Evolutionary conservation across 129 eudicot species (phyloP), one percentile per base, ranked within the genome.

Genomic region (Chrysanthemum seticuspe): DNA sequence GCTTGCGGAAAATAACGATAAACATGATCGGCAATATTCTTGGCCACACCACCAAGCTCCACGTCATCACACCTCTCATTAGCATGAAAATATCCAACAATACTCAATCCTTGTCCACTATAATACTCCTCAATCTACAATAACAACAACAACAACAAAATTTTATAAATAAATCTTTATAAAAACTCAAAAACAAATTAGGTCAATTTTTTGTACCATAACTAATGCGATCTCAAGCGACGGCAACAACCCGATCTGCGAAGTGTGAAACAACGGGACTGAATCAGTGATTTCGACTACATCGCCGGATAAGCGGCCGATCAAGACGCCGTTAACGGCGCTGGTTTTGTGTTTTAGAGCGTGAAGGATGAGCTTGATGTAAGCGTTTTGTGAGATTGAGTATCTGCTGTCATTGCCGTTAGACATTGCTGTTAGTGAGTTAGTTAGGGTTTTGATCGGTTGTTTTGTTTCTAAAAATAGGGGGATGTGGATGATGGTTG

Each of bases 21-120:
- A 13, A 94, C 80, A 65, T 94, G 99, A 86, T 94, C 99, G 10
- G 89, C 97, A 48, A 90, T 86, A 73, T 94, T 90, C 83, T 84
- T 94, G 2, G 99, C 97, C 55, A 85, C 91, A 47, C 58, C 64
- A 48, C 87, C 82, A 4, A 94, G 93, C 84, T 94, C 99, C 13
- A 60, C 50, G 72, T 90, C 99, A 83, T 90, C 89, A 76, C 85
- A 90, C 52, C 96, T 88, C 84, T 94, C 97, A n/a, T 94, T 94
- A 16, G 96, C 99, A 76, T 94, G 99, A 70, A 90, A 94, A 63
- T 94, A 94, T 0, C 99, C 99, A n/a, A 94, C 99, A 62, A 94
- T 86, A 77, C 88, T 81, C 89, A 90, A 62, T n/a, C 94, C 99
- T 61, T 88, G 86, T 23, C 82, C 78, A 29, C 81, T 77, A 75